Evolutionary conservation across 345 rosid species (phyloP).

Genomic region (Physaria fendleri): DNA sequence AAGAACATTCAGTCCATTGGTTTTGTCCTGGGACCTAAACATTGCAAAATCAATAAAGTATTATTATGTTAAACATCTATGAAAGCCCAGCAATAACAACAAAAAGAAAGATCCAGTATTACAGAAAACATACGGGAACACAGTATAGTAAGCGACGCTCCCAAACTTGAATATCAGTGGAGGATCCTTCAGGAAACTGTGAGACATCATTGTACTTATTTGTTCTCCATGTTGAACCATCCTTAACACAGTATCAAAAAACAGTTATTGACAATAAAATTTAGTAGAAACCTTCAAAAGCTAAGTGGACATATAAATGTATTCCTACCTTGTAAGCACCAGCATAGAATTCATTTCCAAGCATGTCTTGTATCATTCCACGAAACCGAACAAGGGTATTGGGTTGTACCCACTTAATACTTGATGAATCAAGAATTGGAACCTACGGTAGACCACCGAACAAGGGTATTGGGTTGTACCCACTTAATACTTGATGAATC

Average conservation of each 20-base stretch:
- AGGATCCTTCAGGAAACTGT: constrained; percentile 42
- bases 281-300: not conserved
- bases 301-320: not conserved
- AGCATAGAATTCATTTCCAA: constrained; percentile 90
- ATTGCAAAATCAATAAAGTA: constrained; percentile 10
- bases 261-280: not conserved
- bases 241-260: constrained; percentile 28
- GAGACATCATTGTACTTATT: constrained; percentile 69
- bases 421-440: constrained; percentile 53
- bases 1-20: constrained; percentile 61
- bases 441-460: constrained; percentile 54
- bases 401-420: constrained; percentile 50
- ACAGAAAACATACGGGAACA: constrained; percentile 51
- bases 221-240: constrained; percentile 77
- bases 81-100: not conserved
- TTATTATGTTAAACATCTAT: not conserved
- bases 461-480: constrained; percentile 64
- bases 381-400: constrained; percentile 72
- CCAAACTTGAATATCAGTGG: constrained; percentile 65
- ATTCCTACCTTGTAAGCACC: constrained; percentile 70
- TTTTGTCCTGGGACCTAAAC: constrained; percentile 74
- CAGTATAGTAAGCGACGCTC: constrained; percentile 83
- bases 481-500: constrained; percentile 39
- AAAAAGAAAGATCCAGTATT: not conserved
- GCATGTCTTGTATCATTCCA: constrained; percentile 96